Conservation (phyloP, 179 eudicot species). For the Gypsophila paniculata region DNA sequence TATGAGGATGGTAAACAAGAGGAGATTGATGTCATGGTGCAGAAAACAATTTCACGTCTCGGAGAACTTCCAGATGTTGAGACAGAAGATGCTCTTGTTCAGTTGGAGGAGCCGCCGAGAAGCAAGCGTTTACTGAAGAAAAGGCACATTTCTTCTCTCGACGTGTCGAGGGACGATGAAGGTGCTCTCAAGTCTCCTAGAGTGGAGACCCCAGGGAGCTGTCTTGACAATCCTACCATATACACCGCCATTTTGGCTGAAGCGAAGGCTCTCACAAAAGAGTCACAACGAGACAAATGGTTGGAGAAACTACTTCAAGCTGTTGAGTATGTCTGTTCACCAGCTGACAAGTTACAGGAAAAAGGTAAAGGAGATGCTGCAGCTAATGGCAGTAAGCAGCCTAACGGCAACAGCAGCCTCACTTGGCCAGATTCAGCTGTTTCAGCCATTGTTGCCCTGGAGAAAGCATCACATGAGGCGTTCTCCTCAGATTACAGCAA, state of each 20-base stretch:
- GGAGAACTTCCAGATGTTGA: slow-evolving; percentile 77
- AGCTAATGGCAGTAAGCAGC: slow-evolving; percentile 26
- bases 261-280: slow-evolving; percentile 62
- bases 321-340: slow-evolving; percentile 52
- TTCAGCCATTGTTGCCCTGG: slow-evolving; percentile 67
- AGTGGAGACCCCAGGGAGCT: slow-evolving; percentile 78
- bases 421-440: slow-evolving; percentile 89
- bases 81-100: slow-evolving; percentile 43
- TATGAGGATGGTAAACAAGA: slow-evolving; percentile 83
- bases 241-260: slow-evolving; percentile 57
- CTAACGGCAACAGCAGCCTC: slow-evolving; percentile 30
- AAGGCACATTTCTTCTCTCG: slow-evolving; percentile 52
- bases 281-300: slow-evolving; percentile 74
- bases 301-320: slow-evolving; percentile 79
- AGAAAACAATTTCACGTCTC: slow-evolving; percentile 65
- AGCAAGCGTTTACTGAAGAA: slow-evolving; percentile 50
- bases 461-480: slow-evolving; percentile 75
- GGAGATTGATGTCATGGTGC: slow-evolving; percentile 83
- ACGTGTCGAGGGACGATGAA: slow-evolving; percentile 79
- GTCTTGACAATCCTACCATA: slow-evolving; percentile 47
- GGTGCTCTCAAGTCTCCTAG: slow-evolving; percentile 41
- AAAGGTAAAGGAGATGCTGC: slow-evolving; percentile 41
- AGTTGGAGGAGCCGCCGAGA: slow-evolving; percentile 52
- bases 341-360: slow-evolving; percentile 30
- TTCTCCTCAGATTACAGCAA: slow-evolving; percentile 64